Percentiles rank a stretch among this genome's conserved stretches.
These are phyloP conservation scores for Capsella rubella DNA, from an alignment of 441 rosid genomes.

Conservation along the genomic window DNA sequence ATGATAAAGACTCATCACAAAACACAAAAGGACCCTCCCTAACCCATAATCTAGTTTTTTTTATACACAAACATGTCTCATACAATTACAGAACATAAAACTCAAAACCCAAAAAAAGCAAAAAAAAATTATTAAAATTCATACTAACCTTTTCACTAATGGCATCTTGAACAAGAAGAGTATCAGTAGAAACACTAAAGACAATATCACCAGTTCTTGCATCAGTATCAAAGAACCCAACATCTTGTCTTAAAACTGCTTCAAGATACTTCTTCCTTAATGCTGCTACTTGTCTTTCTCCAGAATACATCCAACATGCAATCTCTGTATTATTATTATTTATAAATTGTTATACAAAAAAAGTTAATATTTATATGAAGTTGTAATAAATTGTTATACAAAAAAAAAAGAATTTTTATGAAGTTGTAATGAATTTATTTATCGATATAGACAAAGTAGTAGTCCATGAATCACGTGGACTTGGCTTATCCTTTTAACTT, in stretches of 20 bases:
- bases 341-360: too few relatives aligned
- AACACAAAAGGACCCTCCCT: constrained; percentile 29
- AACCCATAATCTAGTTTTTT: neutral
- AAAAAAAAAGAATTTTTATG: neutral
- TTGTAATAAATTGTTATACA: too few relatives aligned
- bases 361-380: too few relatives aligned
- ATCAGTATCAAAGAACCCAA: constrained; percentile 97
- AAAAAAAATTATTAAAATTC: neutral
- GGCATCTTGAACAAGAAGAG: constrained; percentile 99
- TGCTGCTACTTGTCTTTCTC: constrained; percentile 91
- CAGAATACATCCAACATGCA: constrained; percentile 97
- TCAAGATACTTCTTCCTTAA: constrained; percentile 92
- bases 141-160: constrained; percentile 87
- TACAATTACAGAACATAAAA: constrained; percentile 22
- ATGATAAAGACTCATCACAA: constrained; percentile 31
- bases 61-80: constrained; percentile 1
- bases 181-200: constrained; percentile 96
- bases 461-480: constrained; percentile 64
- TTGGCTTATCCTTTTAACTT: constrained; percentile 40
- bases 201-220: constrained; percentile 98
- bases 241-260: constrained; percentile 95
- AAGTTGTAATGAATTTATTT: constrained; percentile 40
- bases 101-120: neutral
- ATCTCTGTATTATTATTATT: constrained; percentile 62
- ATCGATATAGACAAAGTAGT: constrained; percentile 46